Evolutionary conservation across 2,329 filamentous ascomycete genomes (phyloP).

Genomic region (Fonsecaea monophora): DNA sequence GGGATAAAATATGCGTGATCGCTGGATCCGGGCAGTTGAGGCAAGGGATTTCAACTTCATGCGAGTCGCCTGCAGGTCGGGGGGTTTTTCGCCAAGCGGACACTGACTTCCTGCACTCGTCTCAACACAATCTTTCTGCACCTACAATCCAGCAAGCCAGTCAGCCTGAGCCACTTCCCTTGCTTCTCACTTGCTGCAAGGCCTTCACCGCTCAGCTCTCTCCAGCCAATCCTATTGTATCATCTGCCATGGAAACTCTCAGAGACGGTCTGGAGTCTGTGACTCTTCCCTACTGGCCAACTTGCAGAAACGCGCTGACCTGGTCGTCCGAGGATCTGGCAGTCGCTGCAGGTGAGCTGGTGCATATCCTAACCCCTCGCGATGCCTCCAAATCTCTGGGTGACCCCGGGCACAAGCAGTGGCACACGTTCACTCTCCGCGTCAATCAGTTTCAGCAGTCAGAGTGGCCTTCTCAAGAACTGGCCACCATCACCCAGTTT

Average conservation of each 20-base stretch:
- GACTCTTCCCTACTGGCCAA: constrained; percentile 57
- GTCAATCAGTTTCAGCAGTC: constrained; percentile 60
- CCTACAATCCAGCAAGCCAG: background rate
- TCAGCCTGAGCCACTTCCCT: constrained; percentile 1
- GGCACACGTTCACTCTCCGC: constrained; percentile 52
- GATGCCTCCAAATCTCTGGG: constrained; percentile 26
- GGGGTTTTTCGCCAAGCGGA: background rate
- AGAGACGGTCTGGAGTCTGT: constrained; percentile 42
- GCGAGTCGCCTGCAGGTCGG: background rate
- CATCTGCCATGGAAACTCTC: constrained; percentile 15
- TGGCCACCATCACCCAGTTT: constrained; percentile 56
- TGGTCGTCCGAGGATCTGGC: constrained; percentile 67
- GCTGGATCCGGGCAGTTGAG: background rate
- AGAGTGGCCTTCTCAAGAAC: constrained; percentile 58
- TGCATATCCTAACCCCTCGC: constrained; percentile 58
- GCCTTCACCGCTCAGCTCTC: constrained; percentile 6
- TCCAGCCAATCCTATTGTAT: background rate
- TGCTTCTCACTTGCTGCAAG: background rate
- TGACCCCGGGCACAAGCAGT: constrained; percentile 41
- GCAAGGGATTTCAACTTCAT: background rate
- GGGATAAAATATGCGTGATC: background rate
- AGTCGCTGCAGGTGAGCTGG: constrained; percentile 61
- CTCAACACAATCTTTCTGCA: background rate
- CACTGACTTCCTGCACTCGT: background rate
- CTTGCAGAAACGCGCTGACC: constrained; percentile 59